Conservation (phyloP, 768 basidiomycete genomes). For the Sarcodon aspratus region DNA sequence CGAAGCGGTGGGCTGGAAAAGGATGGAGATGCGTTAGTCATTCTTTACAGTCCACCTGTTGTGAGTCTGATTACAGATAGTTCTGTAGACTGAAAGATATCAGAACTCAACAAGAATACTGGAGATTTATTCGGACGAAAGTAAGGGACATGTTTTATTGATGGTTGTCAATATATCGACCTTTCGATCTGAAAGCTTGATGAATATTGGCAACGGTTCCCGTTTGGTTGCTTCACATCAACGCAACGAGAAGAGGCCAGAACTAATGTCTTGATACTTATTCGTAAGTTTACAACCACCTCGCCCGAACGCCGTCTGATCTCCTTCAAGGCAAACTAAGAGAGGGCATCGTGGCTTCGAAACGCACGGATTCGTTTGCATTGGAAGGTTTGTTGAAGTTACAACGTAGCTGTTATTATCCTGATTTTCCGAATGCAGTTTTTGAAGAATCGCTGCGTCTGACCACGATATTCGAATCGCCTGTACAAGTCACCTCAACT, state of each 20-base stretch:
- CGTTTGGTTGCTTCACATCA: slow-evolving; percentile 7
- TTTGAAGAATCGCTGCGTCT: slow-evolving; percentile 68
- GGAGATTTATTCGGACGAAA: slow-evolving; percentile 52
- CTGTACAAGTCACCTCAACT: slow-evolving; percentile 50
- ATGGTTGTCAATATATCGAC: not conserved
- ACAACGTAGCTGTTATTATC: not conserved
- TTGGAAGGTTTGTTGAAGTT: slow-evolving; percentile 46
- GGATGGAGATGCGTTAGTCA: slow-evolving; percentile 63
- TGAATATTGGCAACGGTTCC: slow-evolving; percentile 30
- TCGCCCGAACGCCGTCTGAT: not conserved
- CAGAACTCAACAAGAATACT: slow-evolving; percentile 55
- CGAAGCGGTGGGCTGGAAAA: slow-evolving; percentile 66
- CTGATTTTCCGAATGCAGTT: slow-evolving; percentile 24
- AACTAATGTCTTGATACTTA: slow-evolving; percentile 62
- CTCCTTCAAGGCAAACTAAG: slow-evolving; percentile 52
- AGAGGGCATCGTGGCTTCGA: slow-evolving; percentile 57
- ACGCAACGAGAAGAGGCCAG: slow-evolving; percentile 36
- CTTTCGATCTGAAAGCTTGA: slow-evolving; percentile 28
- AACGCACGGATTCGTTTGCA: slow-evolving; percentile 48
- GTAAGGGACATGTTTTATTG: slow-evolving; percentile 22
- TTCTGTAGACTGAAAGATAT: slow-evolving; percentile 44
- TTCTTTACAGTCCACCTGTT: not conserved
- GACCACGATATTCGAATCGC: slow-evolving; percentile 48
- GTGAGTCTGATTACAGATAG: slow-evolving; percentile 22
- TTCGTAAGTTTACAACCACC: slow-evolving; percentile 35